Percentiles rank a stretch among this genome's conserved stretches.
These are phyloP conservation scores for Cenococcum geophilum DNA, from an alignment of 495 filamentous ascomycete genomes.

Conservation along the genomic window DNA sequence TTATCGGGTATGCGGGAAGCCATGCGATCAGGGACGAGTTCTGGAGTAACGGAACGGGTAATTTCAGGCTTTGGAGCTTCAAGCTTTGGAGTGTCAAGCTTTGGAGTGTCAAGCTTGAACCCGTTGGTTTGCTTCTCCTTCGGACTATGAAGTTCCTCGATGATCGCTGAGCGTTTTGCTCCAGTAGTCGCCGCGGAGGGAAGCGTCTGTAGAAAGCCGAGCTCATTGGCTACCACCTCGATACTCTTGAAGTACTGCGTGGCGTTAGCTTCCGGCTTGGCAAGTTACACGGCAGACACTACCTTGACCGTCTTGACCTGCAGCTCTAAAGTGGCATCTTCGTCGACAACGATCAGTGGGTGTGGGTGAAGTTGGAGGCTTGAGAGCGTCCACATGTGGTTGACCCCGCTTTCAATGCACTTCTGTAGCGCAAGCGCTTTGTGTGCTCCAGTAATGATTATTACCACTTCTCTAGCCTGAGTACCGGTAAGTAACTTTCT, in stretches of 20 bases:
- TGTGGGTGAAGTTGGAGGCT: slow-evolving; percentile 73
- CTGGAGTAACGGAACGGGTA: slow-evolving; percentile 25
- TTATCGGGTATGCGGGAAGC: slow-evolving; percentile 9
- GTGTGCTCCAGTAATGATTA: slow-evolving; percentile 72
- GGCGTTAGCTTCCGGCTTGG: slow-evolving; percentile 2
- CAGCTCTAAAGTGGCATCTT: slow-evolving; percentile 76
- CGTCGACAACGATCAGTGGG: slow-evolving; percentile 75
- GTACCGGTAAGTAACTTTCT: slow-evolving; percentile 2
- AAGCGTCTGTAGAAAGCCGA: slow-evolving; percentile 56
- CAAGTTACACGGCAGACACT: not conserved
- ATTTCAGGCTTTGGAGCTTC: slow-evolving; percentile 23
- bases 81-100: too few relatives aligned
- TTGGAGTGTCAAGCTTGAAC: slow-evolving; percentile 18
- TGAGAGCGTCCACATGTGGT: slow-evolving; percentile 87
- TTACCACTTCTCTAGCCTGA: slow-evolving; percentile 68
- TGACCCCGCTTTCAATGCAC: slow-evolving; percentile 74
- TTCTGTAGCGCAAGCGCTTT: slow-evolving; percentile 76
- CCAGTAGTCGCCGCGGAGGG: slow-evolving; percentile 37
- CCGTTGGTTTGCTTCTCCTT: slow-evolving; percentile 7
- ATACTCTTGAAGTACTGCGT: slow-evolving; percentile 64
- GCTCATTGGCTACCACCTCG: slow-evolving; percentile 50
- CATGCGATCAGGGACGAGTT: slow-evolving; percentile 29
- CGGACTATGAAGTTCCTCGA: slow-evolving; percentile 33
- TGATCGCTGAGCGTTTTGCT: slow-evolving; percentile 34
- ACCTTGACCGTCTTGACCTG: slow-evolving; percentile 80